phyloP scores from a whole-genome alignment of 2,329 filamentous ascomycete species.

The Trichoderma breve region DNA sequence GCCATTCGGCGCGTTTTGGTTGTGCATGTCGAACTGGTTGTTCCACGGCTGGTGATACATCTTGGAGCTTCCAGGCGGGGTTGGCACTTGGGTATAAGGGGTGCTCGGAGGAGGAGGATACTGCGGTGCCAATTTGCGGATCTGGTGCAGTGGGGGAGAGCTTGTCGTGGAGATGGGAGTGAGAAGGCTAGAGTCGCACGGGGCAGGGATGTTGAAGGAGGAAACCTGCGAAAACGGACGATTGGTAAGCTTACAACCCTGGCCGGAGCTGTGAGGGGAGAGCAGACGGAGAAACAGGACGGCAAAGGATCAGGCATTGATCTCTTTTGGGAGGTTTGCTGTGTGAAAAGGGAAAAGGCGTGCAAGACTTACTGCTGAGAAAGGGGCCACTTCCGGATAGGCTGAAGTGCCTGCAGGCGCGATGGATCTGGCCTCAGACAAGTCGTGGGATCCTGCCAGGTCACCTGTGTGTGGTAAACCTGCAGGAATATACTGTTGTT shows the following conservation, averaged over 20 bases:
- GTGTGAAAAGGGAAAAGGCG: slow-evolving; percentile 23
- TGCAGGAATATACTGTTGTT: slow-evolving; percentile 36
- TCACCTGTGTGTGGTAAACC: slow-evolving; percentile 34
- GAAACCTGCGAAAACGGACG: slow-evolving; percentile 26
- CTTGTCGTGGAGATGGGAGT: slow-evolving; percentile 51
- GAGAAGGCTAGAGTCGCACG: slow-evolving; percentile 45
- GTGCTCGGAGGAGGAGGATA: slow-evolving; percentile 40
- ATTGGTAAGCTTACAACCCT: slow-evolving; percentile 10
- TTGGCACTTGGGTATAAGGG: slow-evolving; percentile 44
- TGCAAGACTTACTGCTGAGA: slow-evolving; percentile 30
- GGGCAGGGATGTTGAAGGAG: slow-evolving; percentile 35
- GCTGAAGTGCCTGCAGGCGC: slow-evolving; percentile 23
- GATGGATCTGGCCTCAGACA: slow-evolving; percentile 30
- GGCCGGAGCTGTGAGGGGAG: neutral
- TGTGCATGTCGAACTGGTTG: slow-evolving; percentile 42
- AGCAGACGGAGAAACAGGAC: neutral
- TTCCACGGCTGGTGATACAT: slow-evolving; percentile 43
- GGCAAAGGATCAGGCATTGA: neutral
- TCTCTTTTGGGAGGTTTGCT: neutral
- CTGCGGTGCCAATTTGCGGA: slow-evolving; percentile 40
- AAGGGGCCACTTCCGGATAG: slow-evolving; percentile 34
- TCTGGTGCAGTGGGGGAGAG: slow-evolving; percentile 49
- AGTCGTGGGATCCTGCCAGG: slow-evolving; percentile 30
- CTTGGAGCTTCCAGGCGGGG: slow-evolving; percentile 47
- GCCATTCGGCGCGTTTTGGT: slow-evolving; percentile 41